A percentile compares a stretch with the other conserved stretches of the same genome.
Conservation (phyloP, 257 asterid species). For the Ehretia macrophylla region DNA sequence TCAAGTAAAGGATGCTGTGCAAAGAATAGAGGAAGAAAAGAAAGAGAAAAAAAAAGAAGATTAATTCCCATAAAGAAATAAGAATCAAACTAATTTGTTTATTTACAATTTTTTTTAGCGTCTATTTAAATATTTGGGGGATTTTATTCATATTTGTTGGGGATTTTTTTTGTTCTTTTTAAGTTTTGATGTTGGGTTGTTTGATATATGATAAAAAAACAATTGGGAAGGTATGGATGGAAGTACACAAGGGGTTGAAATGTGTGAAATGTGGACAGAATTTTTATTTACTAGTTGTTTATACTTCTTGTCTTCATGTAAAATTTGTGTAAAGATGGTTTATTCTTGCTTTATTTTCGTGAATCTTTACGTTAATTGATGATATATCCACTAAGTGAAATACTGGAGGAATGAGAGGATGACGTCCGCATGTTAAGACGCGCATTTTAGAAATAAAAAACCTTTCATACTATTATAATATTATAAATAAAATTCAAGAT, state of each 20-base stretch:
- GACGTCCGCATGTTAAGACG: too few relatives aligned
- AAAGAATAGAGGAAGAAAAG: too few relatives aligned
- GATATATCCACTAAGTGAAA: too few relatives aligned
- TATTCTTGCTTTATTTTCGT: constrained; percentile 24
- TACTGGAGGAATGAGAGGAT: too few relatives aligned
- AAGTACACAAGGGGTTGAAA: constrained; percentile 23
- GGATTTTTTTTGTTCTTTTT: constrained; percentile 22
- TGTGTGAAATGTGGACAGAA: constrained; percentile 36
- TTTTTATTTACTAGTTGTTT: constrained; percentile 21
- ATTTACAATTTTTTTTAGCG: constrained; percentile 33
- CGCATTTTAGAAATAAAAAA: too few relatives aligned
- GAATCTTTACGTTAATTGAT: too few relatives aligned
- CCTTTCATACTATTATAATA: too few relatives aligned
- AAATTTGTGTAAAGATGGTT: constrained; percentile 20
- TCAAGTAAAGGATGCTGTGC: too few relatives aligned
- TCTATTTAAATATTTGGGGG: constrained; percentile 29
- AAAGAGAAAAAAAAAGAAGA: too few relatives aligned
- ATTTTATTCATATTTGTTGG: constrained; percentile 36
- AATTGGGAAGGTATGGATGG: constrained; percentile 17
- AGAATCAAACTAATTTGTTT: too few relatives aligned
- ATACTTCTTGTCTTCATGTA: constrained; percentile 35
- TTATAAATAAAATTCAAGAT: too few relatives aligned
- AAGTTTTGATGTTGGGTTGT: constrained; percentile 39
- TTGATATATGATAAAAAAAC: constrained; percentile 25
- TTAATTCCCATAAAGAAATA: too few relatives aligned